Base-by-base conservation (phyloP, 2,329 filamentous ascomycete species). In the Paracoccidioides brasiliensis region DNA sequence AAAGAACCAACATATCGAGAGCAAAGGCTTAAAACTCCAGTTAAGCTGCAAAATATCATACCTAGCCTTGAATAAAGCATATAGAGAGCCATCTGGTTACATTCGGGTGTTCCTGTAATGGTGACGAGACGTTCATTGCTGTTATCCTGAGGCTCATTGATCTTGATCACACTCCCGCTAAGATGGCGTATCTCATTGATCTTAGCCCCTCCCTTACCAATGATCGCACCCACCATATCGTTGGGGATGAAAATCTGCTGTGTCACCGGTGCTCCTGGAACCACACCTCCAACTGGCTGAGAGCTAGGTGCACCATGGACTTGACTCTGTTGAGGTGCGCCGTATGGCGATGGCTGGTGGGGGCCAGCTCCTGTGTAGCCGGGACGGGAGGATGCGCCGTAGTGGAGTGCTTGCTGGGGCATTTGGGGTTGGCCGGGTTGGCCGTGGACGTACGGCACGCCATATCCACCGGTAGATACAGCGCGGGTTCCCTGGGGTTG, bases 241-340 rank as follows among this genome's bases (percentile, higher is more conserved):
- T 98, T 98, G 57, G 93, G 93, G 64, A 98, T 98, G 75, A 87
- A 98, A 63, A 98, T 98, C 73, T 98, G 93, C 73, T 98, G 93
- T 3, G 93, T 98, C 66, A 97, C 78, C 52, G 90, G 89, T 61
- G 88, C 85, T 53, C 88, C 88, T 43, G 86, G 84, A 65, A 90
- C 79, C 73, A 83, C 82, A 15, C 81, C 82, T 60, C 84, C 82
- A 75, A 90, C 85, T 7, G 88, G 86, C 66, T 69, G 67, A 59
- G 83, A 81, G 52, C 86, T 84, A 54, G 85, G 84, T 28, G 82
- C 86, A 59, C 82, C 84, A 64, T 84, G 82, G 35, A 69, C 69
- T 54, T 76, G 76, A 49, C 80, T 76, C 63, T 69, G 78, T 69
- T 83, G 81, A 56, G 85, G 82, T 46, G 72, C 75, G 61, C 82